Percentiles rank a stretch among this genome's conserved stretches.
Conservation (phyloP, 164 flowering plant species). For the Amborella trichopoda region DNA sequence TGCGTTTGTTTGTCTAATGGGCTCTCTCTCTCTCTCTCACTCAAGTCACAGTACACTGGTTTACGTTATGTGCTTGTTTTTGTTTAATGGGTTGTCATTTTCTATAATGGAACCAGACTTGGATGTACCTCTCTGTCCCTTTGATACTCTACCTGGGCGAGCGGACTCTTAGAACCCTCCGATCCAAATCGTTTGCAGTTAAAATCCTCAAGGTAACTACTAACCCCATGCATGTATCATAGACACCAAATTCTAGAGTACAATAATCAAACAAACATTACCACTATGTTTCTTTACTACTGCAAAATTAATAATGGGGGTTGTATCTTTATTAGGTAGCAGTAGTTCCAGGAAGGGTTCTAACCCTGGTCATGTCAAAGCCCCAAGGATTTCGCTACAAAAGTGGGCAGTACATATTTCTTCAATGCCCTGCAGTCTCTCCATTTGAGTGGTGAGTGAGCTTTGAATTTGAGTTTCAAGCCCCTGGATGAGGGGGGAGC, state of each 20-base stretch:
- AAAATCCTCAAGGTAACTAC: slow-evolving; percentile 60
- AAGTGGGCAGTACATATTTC: slow-evolving; percentile 90
- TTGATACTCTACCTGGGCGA: slow-evolving; percentile 70
- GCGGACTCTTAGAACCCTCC: slow-evolving; percentile 45
- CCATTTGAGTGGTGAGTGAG: slow-evolving; percentile 70
- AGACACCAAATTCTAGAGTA: too few relatives aligned
- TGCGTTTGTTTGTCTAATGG: too few relatives aligned
- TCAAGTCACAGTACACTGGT: too few relatives aligned
- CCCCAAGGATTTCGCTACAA: slow-evolving; percentile 78
- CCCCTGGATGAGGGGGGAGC: too few relatives aligned
- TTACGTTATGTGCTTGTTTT: too few relatives aligned
- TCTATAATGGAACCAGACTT: too few relatives aligned
- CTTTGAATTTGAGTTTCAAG: not conserved
- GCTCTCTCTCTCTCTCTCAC: too few relatives aligned
- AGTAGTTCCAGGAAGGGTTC: slow-evolving; percentile 81
- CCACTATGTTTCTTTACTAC: not conserved
- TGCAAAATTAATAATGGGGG: not conserved
- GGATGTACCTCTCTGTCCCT: slow-evolving; percentile 87
- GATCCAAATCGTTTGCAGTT: slow-evolving; percentile 63
- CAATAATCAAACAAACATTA: too few relatives aligned
- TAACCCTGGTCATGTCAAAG: slow-evolving; percentile 70
- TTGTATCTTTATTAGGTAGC: slow-evolving; percentile 31
- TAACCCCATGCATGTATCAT: too few relatives aligned
- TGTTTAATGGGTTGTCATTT: too few relatives aligned
- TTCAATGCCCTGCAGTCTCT: slow-evolving; percentile 80